Evolutionary conservation across 1,284 basidiomycete species (phyloP), one percentile per base, ranked within the genome.

Genomic region (Ganoderma lingzhi): DNA sequence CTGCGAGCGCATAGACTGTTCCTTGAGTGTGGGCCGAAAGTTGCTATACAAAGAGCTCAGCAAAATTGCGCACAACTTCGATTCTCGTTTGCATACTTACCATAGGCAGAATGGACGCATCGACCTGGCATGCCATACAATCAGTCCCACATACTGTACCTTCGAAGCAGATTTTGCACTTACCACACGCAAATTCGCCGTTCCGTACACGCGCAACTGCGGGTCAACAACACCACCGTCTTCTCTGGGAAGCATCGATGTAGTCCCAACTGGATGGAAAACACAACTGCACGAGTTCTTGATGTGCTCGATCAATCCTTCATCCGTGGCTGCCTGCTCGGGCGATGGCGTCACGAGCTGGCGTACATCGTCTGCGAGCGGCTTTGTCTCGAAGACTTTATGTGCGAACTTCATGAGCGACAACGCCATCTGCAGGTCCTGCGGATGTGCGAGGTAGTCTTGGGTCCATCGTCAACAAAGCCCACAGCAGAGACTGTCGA

Each of bases 141-240:
- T 56, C 32, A 51, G 55, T 35, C 15, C 35, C 9, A 30, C 23
- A 6, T 19, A 6, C 28, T 10, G 17, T 35, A 80, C 73, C 53
- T 80, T 79, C 19, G 6, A 14, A 56, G 5, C 12, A 6, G 14
- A 55, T 4, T 17, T 15, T 63, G 17, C 19, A 62, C 70, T 61
- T 37, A 71, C 70, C 62, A 71, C 70, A 10, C 66, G 67, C 37
- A 71, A n/a, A 30, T 66, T 71, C 53, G 60, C 55, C 19, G 67
- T 71, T 12, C 91, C 92, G 77, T 88, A 92, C 23, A 74, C 78
- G 69, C 74, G 77, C 39, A 78, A 62, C 15, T 67, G 66, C 4
- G 72, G 72, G 64, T 75, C 74, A 4, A 78, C 77, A 12, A 78
- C 78, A 30, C 77, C 77, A 10, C 71, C 72, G 51, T 74, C 71